Percentiles rank a stretch among this genome's conserved stretches.
Conservation (phyloP, 1,284 basidiomycete species). For the Erythrobasidium hasegawianum region DNA sequence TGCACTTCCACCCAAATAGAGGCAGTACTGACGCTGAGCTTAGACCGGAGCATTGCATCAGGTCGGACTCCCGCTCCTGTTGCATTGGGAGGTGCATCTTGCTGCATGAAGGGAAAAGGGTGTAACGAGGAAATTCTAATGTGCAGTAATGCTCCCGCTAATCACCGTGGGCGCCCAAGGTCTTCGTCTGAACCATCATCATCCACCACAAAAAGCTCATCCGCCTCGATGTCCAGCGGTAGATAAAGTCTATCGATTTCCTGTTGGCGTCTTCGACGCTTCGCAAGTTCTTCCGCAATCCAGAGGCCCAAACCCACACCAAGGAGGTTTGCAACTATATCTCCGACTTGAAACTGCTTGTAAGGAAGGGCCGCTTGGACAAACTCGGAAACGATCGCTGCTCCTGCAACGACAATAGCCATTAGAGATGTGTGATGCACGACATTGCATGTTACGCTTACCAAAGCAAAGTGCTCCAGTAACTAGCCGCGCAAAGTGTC, state of each 20-base stretch:
- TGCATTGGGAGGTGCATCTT: too few species aligned
- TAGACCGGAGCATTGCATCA: too few species aligned
- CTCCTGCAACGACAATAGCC: constrained; percentile 49
- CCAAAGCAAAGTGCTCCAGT: constrained; percentile 67
- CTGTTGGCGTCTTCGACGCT: neutral
- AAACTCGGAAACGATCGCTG: constrained; percentile 77
- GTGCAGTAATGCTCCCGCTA: too few species aligned
- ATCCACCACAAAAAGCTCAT: neutral
- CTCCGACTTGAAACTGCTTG: constrained; percentile 72
- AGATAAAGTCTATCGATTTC: constrained; percentile 3
- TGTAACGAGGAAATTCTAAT: too few species aligned
- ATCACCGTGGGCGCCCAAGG: neutral
- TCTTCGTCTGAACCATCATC: neutral
- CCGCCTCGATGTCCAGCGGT: neutral
- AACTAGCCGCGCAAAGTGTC: constrained; percentile 66
- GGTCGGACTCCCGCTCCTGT: too few species aligned
- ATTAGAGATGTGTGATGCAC: neutral
- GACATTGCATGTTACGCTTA: constrained; percentile 46
- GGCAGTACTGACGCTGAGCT: too few species aligned
- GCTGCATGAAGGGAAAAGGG: too few species aligned
- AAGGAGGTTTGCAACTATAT: constrained; percentile 74
- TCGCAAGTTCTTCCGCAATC: constrained; percentile 47
- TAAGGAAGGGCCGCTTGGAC: constrained; percentile 78
- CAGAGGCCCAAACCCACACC: constrained; percentile 71
- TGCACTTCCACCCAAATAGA: too few species aligned